Evolutionary conservation across 805 yeast genomes (phyloP), one percentile per base, ranked within the genome.

Genomic region (Blastobotrys parvus): DNA sequence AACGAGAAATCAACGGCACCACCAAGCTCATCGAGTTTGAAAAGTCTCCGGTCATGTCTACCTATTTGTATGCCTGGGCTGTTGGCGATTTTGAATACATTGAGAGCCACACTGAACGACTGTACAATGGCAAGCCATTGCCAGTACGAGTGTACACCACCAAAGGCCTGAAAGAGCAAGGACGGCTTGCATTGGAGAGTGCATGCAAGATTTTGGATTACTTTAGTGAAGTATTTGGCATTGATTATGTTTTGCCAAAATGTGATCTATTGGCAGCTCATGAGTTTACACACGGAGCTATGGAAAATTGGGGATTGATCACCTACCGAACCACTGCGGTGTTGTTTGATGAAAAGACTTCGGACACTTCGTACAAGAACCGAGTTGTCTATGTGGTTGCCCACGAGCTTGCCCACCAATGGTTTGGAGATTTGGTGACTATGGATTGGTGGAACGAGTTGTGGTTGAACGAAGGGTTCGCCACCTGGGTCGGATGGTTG

Each of bases 371-470:
- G 46, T 74, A 82, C 51, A 76, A 78, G 60, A 79, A 78, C 60
- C 72, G 89, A 61, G 92, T 84, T 32, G 82, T 88, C 30, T 90
- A 84, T 58, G 92, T 84, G 39, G 88, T 84, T 36, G 85, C 81
- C 67, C 94, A 84, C 67, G 94, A 84, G 66, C 72, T 84, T 67
- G 92, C 94, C 39, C 94, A 84, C 63, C 94, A 84, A 68, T 84
- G 94, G 94, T 84, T 84, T 56, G 94, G 94, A 59, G 81, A 84
- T 63, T 71, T 84, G 64, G 94, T 84, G 47, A 84, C 94, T 43
- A 84, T 84, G 94, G 89, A 83, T 58, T 84, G 86, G 81, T 84
- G 94, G 94, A 86, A 82, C 63, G 90, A 86, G 51, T 72, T 84
- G 56, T 84, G 92, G 90, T 73, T 84, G 55, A 84, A 84, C 60